Conservation (phyloP, 768 basidiomycete genomes). For the Tephrocybe sp. region DNA sequence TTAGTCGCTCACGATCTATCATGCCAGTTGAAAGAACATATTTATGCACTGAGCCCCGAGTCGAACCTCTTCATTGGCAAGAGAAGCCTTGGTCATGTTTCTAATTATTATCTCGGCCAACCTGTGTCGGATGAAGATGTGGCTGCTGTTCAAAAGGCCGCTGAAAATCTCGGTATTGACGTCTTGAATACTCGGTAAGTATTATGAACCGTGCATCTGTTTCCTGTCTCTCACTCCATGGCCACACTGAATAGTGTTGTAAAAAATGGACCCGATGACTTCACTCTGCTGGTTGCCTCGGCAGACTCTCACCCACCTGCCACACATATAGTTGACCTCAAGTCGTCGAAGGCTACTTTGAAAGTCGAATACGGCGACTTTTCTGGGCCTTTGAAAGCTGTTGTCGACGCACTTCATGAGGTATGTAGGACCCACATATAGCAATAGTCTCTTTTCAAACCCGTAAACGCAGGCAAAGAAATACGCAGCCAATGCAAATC, state of each 20-base stretch:
- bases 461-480: conserved; percentile 57
- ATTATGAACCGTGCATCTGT: background rate
- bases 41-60: conserved; percentile 70
- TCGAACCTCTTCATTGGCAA: conserved; percentile 77
- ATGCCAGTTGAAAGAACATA: conserved; percentile 77
- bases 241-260: conserved; percentile 54
- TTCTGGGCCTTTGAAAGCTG: conserved; percentile 52
- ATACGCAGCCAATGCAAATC: conserved; percentile 71
- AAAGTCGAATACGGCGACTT: conserved; percentile 79
- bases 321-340: conserved; percentile 46
- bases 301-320: conserved; percentile 40
- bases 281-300: conserved; percentile 77
- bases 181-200: conserved; percentile 79
- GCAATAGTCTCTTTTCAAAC: background rate
- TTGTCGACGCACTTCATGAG: conserved; percentile 57
- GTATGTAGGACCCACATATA: conserved; percentile 29
- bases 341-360: conserved; percentile 47
- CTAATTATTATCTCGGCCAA: conserved; percentile 84
- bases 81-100: conserved; percentile 71
- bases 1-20: too few species aligned
- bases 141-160: conserved; percentile 67
- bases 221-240: background rate
- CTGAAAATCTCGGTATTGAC: conserved; percentile 75
- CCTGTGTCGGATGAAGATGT: conserved; percentile 77
- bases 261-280: conserved; percentile 63